A percentile compares a stretch with the other conserved stretches of the same genome.
Conservation (phyloP, 1,284 basidiomycete genomes). For the Boletus semigastroideus region DNA sequence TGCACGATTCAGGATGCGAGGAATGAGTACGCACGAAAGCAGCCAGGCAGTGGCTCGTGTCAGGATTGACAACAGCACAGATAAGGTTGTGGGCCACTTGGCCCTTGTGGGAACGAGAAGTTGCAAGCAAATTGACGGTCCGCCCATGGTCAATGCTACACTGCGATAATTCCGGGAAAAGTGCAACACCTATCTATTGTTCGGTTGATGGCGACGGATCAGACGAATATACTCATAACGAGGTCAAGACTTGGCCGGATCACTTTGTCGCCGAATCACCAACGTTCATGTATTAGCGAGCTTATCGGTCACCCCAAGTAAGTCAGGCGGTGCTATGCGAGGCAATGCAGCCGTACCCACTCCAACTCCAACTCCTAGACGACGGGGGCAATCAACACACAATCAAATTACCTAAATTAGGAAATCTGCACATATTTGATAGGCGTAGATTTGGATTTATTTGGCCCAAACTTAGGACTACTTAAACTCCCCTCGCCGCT, state of each 20-base stretch:
- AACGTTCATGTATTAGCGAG: background rate
- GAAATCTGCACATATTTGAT: background rate
- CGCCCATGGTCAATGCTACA: background rate
- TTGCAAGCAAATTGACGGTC: background rate
- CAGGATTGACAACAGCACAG: background rate
- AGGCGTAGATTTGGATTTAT: slow-evolving; percentile 28
- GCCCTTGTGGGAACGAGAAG: slow-evolving; percentile 6
- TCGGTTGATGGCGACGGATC: background rate
- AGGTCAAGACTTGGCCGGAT: background rate
- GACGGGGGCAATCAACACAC: slow-evolving; percentile 14
- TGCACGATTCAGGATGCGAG: background rate
- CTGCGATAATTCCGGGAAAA: background rate
- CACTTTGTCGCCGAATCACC: background rate
- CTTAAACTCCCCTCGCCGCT: slow-evolving; percentile 26
- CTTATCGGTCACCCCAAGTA: background rate
- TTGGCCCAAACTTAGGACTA: slow-evolving; percentile 32
- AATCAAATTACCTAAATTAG: slow-evolving; percentile 1
- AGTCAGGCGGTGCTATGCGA: slow-evolving; percentile 1
- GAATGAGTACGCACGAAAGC: slow-evolving; percentile 16
- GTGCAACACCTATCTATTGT: slow-evolving; percentile 5
- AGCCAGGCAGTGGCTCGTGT: background rate
- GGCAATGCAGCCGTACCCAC: slow-evolving; percentile 16
- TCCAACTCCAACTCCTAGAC: slow-evolving; percentile 9
- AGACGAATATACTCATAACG: too few species aligned
- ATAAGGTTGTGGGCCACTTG: slow-evolving; percentile 12